Base-by-base conservation (phyloP, 805 yeast species). In the Wickerhamiella dianesei region DNA sequence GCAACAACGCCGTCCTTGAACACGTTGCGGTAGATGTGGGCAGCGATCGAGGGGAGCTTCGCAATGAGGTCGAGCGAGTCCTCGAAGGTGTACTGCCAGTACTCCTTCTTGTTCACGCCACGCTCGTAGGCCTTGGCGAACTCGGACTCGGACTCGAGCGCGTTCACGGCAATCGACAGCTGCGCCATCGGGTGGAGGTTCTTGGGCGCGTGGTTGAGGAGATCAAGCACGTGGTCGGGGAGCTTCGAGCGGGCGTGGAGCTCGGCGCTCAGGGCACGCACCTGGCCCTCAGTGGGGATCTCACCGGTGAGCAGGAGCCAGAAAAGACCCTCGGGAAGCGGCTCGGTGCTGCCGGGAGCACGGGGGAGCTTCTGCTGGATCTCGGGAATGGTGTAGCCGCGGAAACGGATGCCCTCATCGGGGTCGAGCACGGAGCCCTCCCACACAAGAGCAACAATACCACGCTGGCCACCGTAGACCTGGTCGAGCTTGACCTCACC, bases 401-500 rank as follows among this genome's bases (percentile, higher is more conserved):
- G 80, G 74, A 82, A 82, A 64, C 87, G 76, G 62, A 82, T 83
- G 66, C 94, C 94, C 66, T 82, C 92, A 54, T 76, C 76, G 50
- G 94, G 82, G 63, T 82, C 94, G 59, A 82, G 69, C 29, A 82
- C 89, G 44, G 89, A 81, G 55, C 89, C 89, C 72, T 82, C 94
- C 92, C 92, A 82, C 46, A 82, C 87, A 52, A 83, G 71, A 57
- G 85, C 84, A 67, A 80, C 79, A 65, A 82, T 79, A 62, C 94
- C 94, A 66, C 94, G 76, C 88, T 80, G 80, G 71, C 94, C 94
- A 70, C 94, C 94, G 68, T 82, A 83, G 37, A 87, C 88, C 69
- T 82, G 89, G 64, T 79, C 85, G 52, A 82, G 70, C 48, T 72
- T 65, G 53, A 81, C 81, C 66, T 82, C 85, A 55, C 86, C 89